Conservation (phyloP, 495 filamentous ascomycete genomes). For the Aspergillus conjunctus region DNA sequence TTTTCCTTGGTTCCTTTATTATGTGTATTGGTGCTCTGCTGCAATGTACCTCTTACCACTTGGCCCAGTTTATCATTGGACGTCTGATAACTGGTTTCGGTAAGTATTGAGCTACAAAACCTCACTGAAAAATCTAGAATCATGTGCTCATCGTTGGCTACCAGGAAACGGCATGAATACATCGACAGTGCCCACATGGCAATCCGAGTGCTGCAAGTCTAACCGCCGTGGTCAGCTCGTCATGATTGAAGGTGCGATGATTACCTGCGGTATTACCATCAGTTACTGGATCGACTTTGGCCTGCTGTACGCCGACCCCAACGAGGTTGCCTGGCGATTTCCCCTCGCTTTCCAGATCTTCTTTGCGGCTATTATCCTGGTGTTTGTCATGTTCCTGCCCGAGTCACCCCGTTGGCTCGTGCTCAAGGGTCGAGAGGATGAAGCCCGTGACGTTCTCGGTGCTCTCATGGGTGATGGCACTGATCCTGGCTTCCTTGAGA, state of each 20-base stretch:
- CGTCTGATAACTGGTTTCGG: slow-evolving; percentile 64
- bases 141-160: slow-evolving; percentile 7
- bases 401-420: slow-evolving; percentile 79
- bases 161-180: slow-evolving; percentile 62
- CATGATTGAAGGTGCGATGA: slow-evolving; percentile 76
- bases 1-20: slow-evolving; percentile 69
- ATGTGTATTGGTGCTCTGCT: slow-evolving; percentile 68
- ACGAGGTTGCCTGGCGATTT: slow-evolving; percentile 70
- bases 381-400: slow-evolving; percentile 64
- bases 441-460: slow-evolving; percentile 63
- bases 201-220: slow-evolving; percentile 74
- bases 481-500: slow-evolving; percentile 57
- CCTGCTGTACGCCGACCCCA: slow-evolving; percentile 64
- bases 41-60: slow-evolving; percentile 61
- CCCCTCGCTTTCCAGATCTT: slow-evolving; percentile 73
- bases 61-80: slow-evolving; percentile 66
- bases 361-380: slow-evolving; percentile 63
- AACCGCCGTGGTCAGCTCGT: slow-evolving; percentile 75
- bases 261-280: slow-evolving; percentile 71
- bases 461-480: slow-evolving; percentile 57
- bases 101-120: slow-evolving; percentile 12
- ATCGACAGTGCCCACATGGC: slow-evolving; percentile 74
- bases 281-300: slow-evolving; percentile 78
- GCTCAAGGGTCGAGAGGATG: slow-evolving; percentile 65
- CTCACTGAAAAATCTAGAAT: neutral